Percentiles rank a stretch among this genome's conserved stretches.
Evolutionary conservation across 441 rosid genomes (phyloP).

Genomic region (Populus hybrid): DNA sequence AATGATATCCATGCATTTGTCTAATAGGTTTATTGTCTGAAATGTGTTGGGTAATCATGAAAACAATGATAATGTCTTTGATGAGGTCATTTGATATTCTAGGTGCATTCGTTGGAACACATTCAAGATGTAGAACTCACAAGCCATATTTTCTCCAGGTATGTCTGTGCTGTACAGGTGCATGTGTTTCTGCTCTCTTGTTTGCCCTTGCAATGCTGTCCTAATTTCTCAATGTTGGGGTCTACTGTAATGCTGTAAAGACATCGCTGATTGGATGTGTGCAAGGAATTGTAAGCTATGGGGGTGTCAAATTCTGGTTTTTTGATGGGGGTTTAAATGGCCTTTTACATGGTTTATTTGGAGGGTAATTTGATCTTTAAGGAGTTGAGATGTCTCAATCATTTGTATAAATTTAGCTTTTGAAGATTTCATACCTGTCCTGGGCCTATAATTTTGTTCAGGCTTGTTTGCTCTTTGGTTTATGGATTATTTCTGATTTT

Average conservation of each 20-base stretch:
- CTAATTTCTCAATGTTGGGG: neutral
- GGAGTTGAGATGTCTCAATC: neutral
- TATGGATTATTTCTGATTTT: neutral
- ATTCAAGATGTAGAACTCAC: constrained; percentile 74
- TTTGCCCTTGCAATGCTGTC: neutral
- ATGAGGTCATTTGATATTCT: constrained; percentile 21
- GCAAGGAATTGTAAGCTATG: neutral
- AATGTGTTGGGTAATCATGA: neutral
- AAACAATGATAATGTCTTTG: constrained; percentile 15
- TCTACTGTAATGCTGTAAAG: neutral
- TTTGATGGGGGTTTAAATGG: neutral
- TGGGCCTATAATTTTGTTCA: neutral
- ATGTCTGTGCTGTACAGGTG: constrained; percentile 15
- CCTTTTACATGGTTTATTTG: neutral
- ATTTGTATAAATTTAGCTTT: neutral
- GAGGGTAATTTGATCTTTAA: too few species aligned
- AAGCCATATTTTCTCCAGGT: constrained; percentile 75
- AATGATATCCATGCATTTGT: neutral
- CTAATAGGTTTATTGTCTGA: constrained; percentile 7
- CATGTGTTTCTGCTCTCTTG: neutral
- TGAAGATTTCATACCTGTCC: neutral
- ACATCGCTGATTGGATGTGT: neutral
- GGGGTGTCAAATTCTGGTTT: neutral
- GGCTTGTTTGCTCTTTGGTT: neutral
- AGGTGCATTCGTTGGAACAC: constrained; percentile 89